Evolutionary conservation across 139 green algal genomes (phyloP).

Genomic region (Micromonas pusilla): DNA sequence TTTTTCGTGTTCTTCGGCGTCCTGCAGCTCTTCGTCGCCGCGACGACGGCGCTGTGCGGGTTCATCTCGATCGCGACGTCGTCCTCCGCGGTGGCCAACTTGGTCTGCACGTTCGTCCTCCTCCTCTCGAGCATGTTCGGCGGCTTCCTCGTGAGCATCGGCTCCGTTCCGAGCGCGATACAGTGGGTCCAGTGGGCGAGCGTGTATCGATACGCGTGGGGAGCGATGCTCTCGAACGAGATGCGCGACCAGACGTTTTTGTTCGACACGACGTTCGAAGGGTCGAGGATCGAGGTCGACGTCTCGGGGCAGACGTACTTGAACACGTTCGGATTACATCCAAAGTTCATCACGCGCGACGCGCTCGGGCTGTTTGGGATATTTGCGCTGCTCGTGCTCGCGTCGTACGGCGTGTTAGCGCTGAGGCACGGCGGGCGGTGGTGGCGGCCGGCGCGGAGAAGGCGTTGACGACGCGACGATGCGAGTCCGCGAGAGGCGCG

Average conservation of each 20-base stretch:
- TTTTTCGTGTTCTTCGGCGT: slow-evolving; percentile 6
- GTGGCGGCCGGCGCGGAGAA: neutral
- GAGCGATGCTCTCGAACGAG: neutral
- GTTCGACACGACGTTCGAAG: neutral
- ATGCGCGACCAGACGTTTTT: slow-evolving; percentile 1
- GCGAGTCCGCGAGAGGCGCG: too few relatives aligned
- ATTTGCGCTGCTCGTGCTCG: neutral
- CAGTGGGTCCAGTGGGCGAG: neutral
- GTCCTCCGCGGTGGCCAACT: neutral
- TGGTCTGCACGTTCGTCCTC: neutral
- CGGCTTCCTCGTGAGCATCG: slow-evolving; percentile 2
- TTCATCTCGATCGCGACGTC: neutral
- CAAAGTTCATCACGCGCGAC: neutral
- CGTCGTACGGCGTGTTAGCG: neutral
- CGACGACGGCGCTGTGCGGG: neutral
- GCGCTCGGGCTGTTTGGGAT: neutral
- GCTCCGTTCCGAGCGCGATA: neutral
- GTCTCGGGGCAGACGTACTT: slow-evolving; percentile 3
- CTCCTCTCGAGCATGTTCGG: neutral
- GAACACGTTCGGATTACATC: neutral
- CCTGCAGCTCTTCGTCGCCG: neutral
- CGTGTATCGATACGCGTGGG: slow-evolving; percentile 8
- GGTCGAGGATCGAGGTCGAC: neutral
- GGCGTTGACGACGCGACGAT: too few relatives aligned
- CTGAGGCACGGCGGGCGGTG: neutral